Conservation (phyloP, 2,329 filamentous ascomycete genomes). For the Fusarium nisikadoi region DNA sequence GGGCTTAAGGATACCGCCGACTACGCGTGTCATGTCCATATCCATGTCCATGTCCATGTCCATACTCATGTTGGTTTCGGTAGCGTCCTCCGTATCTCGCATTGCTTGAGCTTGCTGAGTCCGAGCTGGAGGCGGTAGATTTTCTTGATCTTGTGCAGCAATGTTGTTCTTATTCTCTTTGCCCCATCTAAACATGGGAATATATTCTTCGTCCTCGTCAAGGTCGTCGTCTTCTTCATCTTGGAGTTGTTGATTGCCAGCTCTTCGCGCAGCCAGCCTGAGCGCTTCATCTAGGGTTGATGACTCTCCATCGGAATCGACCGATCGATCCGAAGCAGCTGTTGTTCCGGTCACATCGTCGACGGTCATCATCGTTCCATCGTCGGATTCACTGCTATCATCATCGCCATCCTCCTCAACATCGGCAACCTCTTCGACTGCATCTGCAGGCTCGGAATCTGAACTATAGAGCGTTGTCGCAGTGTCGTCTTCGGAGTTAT, state of each 20-base stretch:
- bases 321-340: constrained; percentile 67
- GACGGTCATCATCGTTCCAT: constrained; percentile 84
- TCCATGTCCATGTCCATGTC: constrained; percentile 52
- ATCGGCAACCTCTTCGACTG: constrained; percentile 65
- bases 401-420: constrained; percentile 60
- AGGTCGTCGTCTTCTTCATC: constrained; percentile 63
- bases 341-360: constrained; percentile 80
- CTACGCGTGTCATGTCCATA: constrained; percentile 59
- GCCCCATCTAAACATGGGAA: constrained; percentile 80
- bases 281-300: constrained; percentile 81
- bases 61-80: constrained; percentile 52
- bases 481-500: constrained; percentile 72
- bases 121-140: constrained; percentile 36
- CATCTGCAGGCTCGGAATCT: constrained; percentile 67
- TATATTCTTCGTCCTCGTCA: constrained; percentile 73
- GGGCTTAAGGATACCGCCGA: constrained; percentile 64
- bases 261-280: constrained; percentile 77
- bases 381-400: constrained; percentile 71
- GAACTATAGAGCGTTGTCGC: constrained; percentile 82
- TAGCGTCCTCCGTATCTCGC: constrained; percentile 42
- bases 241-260: constrained; percentile 77
- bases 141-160: constrained; percentile 56
- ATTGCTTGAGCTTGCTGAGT: constrained; percentile 16
- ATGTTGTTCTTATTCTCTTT: constrained; percentile 60
- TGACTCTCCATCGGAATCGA: constrained; percentile 73